Conservation (phyloP, 305 asterid genomes). For the Salvia sclarea region DNA sequence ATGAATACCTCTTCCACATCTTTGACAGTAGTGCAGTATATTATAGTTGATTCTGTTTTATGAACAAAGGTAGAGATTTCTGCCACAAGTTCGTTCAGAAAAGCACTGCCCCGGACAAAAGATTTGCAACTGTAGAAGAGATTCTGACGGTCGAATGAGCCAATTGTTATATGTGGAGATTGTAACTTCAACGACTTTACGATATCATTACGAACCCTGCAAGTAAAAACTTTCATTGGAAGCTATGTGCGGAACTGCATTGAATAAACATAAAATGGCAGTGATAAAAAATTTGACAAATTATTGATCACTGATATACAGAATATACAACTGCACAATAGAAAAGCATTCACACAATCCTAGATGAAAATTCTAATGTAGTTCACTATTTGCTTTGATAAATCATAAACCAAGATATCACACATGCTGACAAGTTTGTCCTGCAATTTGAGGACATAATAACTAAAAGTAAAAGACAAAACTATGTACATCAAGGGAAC, state of each 20-base stretch:
- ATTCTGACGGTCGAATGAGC: slow-evolving; percentile 90
- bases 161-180: slow-evolving; percentile 69
- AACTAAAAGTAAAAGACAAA: slow-evolving; percentile 6
- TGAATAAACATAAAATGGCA: slow-evolving; percentile 6
- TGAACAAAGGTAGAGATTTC: slow-evolving; percentile 55
- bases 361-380: neutral
- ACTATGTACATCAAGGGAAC: neutral
- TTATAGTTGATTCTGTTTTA: slow-evolving; percentile 64
- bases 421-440: slow-evolving; percentile 1
- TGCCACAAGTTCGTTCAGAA: slow-evolving; percentile 64
- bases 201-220: slow-evolving; percentile 85
- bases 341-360: slow-evolving; percentile 15
- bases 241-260: slow-evolving; percentile 28
- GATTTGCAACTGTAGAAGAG: slow-evolving; percentile 80
- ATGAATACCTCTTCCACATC: slow-evolving; percentile 72
- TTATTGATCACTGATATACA: slow-evolving; percentile 20
- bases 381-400: neutral
- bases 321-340: slow-evolving; percentile 19
- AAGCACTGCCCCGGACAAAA: slow-evolving; percentile 55
- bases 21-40: slow-evolving; percentile 87
- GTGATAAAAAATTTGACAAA: slow-evolving; percentile 16
- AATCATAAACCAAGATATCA: slow-evolving; percentile 5
- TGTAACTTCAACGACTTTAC: slow-evolving; percentile 68
- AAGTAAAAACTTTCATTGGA: slow-evolving; percentile 21
- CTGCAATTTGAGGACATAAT: neutral